phyloP scores from a whole-genome alignment of 2,329 filamentous ascomycete genomes.

The Epichloe elymi region DNA sequence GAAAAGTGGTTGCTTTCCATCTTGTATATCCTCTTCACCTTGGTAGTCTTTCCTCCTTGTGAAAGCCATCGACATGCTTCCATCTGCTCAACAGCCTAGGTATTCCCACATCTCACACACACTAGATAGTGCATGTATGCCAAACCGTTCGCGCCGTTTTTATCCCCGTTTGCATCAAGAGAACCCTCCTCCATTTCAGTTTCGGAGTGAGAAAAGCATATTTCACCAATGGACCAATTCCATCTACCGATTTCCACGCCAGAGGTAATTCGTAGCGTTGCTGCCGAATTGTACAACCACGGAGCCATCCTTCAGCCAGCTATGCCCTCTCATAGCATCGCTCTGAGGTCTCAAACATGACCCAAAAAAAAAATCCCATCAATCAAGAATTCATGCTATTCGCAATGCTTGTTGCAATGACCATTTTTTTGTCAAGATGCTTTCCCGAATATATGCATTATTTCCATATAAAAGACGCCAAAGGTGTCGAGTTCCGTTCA shows the following conservation, averaged over 20 bases:
- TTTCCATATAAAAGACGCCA: background rate
- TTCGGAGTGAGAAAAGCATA: background rate
- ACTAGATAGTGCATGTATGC: constrained; percentile 5
- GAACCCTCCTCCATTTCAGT: background rate
- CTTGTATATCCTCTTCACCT: background rate
- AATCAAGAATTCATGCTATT: background rate
- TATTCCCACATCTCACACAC: background rate
- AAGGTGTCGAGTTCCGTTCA: background rate
- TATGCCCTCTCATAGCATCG: background rate
- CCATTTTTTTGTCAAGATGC: background rate
- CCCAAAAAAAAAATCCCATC: background rate
- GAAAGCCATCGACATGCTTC: background rate
- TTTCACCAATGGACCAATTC: background rate
- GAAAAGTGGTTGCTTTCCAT: background rate
- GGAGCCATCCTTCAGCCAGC: background rate
- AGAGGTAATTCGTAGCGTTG: too few relatives aligned
- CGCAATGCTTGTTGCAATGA: background rate
- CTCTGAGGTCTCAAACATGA: background rate
- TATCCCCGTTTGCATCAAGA: background rate
- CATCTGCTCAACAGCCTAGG: background rate
- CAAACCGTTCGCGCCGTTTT: constrained; percentile 2
- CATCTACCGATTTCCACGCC: background rate
- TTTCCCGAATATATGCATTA: background rate
- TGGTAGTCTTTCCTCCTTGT: background rate
- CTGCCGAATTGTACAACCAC: background rate